Conservation (phyloP, 2,329 filamentous ascomycete genomes). For the Colletotrichum orchidophilum region DNA sequence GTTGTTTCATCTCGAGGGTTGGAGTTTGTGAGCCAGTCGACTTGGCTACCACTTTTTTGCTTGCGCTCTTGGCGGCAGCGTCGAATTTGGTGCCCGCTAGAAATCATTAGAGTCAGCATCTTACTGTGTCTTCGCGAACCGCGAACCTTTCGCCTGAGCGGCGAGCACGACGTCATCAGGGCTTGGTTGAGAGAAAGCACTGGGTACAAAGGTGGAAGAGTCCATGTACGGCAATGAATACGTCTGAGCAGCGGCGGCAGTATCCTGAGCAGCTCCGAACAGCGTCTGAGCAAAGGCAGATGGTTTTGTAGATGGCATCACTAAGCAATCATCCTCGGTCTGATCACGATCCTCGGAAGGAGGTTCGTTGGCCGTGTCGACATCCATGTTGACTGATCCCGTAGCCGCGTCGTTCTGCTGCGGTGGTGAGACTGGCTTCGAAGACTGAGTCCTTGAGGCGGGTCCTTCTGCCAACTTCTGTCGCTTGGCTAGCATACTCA, state of each 20-base stretch:
- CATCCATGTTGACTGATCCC: conserved; percentile 19
- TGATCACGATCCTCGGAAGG: not conserved
- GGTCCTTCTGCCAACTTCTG: conserved; percentile 37
- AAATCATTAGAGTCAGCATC: conserved; percentile 62
- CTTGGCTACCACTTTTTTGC: conserved; percentile 41
- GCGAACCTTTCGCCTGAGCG: conserved; percentile 91
- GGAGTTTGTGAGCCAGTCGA: conserved; percentile 42
- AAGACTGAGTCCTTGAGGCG: not conserved
- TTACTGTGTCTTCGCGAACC: conserved; percentile 59
- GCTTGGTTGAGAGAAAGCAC: conserved; percentile 85
- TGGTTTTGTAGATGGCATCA: conserved; percentile 45
- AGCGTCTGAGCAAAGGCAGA: conserved; percentile 67
- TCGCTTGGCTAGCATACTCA: conserved; percentile 35
- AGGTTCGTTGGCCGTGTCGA: not conserved
- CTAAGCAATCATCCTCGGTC: conserved; percentile 17
- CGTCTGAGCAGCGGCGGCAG: conserved; percentile 39
- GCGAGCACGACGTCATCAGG: conserved; percentile 89
- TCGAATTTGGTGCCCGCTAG: conserved; percentile 61
- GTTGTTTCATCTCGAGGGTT: conserved; percentile 46
- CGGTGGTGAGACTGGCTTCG: not conserved
- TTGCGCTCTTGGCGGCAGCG: conserved; percentile 52
- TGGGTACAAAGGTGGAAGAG: conserved; percentile 58
- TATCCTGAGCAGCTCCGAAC: conserved; percentile 51
- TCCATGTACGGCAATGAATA: conserved; percentile 61
- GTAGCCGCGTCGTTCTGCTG: not conserved